Base-by-base conservation (phyloP, 148 eudicot species). In the Spergularia bocconei region DNA sequence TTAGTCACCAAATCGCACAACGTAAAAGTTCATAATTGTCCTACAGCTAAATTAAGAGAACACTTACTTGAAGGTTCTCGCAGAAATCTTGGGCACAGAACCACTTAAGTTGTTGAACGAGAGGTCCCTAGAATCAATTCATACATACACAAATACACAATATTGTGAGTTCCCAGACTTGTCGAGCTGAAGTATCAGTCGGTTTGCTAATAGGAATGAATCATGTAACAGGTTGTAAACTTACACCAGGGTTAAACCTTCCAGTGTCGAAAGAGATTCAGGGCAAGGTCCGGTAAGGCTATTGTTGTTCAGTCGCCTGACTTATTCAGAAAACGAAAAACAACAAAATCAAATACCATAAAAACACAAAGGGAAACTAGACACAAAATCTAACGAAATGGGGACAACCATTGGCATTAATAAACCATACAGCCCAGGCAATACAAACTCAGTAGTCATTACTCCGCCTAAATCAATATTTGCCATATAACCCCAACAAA, bases 41-140 rank as follows among this genome's bases (percentile, higher is more conserved):
- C 23, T 53, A 50, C 65, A 55, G 78, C 25, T 11, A 6, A 36
- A 13, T 21, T 13, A 51, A 56, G 44, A 59, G 52, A 71, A 17
- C 60, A 68, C 91, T 76, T 77, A 91, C 97, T 86, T 89, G 87
- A 91, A 88, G 67, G 94, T 87, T 82, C 91, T 83, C 13, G 98
- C 86, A 13, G 91, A 82, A 70, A 93, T 74, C 77, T 87, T 91
- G n/a, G 97, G 97, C 82, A 91, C 57, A 12, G 91, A 79, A 64
- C 93, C 93, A 74, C 98, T 93, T 53, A 93, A 83, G 80, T 91
- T 93, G 88, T 93, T 93, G 79, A 87, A 93, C 10, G 98, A 91
- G 52, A 93, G 82, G 77, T 93, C 98, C 82, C 98, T 93, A 79
- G 50, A 81, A 72, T 50, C 36, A 52, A 52, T 52, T 21, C n/a